These are phyloP conservation scores for Nicotiana tomentosiformis DNA, from an alignment of 257 asterid genomes.

Conservation along the genomic window DNA sequence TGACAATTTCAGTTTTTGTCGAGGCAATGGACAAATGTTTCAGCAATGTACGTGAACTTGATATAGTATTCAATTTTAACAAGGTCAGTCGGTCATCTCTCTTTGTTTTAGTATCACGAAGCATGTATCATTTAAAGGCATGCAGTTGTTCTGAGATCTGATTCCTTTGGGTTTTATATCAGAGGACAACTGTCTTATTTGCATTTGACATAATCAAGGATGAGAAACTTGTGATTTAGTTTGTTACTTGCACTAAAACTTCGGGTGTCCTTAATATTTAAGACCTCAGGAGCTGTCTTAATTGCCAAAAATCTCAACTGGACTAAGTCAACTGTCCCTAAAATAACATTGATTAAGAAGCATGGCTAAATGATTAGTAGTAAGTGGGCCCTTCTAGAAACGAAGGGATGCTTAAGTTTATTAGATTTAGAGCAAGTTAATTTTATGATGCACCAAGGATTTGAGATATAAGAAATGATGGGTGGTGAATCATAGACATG, in stretches of 20 bases:
- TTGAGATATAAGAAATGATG: neutral
- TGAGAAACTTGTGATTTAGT: neutral
- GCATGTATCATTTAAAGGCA: neutral
- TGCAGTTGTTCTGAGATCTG: neutral
- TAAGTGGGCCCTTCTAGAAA: neutral
- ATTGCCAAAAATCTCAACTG: neutral
- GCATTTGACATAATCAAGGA: neutral
- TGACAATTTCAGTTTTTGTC: conserved; percentile 63
- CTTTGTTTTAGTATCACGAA: neutral
- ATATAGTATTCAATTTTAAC: conserved; percentile 77
- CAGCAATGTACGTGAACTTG: conserved; percentile 92
- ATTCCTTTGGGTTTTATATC: neutral
- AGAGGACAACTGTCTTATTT: no score
- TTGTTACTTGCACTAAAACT: neutral
- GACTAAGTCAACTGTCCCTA: neutral
- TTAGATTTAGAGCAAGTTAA: neutral
- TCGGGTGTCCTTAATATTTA: neutral
- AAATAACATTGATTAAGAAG: neutral
- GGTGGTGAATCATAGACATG: neutral
- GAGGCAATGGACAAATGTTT: conserved; percentile 92
- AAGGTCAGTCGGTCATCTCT: conserved; percentile 53
- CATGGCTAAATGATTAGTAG: neutral
- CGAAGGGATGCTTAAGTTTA: neutral
- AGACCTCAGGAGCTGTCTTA: neutral
- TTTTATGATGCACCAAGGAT: neutral